Conservation (phyloP, 202 grass and related monocot species). For the Eragrostis tef region DNA sequence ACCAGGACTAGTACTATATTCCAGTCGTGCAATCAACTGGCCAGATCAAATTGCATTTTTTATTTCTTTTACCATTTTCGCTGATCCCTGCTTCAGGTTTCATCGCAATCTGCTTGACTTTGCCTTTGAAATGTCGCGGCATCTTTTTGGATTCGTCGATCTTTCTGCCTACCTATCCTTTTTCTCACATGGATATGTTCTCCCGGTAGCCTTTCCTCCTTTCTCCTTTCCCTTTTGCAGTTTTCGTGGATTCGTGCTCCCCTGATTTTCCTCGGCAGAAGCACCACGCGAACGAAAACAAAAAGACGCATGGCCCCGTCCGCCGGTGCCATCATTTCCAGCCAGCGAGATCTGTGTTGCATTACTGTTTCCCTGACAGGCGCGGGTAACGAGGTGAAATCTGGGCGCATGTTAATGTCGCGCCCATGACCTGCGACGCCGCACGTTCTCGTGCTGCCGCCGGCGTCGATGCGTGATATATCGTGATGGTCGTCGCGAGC, state of each 20-base stretch:
- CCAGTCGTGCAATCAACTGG: background rate
- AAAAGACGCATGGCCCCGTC: background rate
- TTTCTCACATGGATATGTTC: background rate
- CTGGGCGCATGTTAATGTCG: conserved; percentile 35
- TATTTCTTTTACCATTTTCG: background rate
- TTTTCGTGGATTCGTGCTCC: conserved; percentile 17
- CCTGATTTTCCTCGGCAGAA: background rate
- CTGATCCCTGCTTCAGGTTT: background rate
- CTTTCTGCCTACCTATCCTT: no score
- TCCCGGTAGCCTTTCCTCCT: background rate
- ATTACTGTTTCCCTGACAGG: conserved; percentile 37
- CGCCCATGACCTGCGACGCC: conserved; percentile 37
- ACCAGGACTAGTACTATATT: background rate
- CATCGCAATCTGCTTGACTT: background rate
- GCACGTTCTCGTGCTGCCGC: conserved; percentile 17
- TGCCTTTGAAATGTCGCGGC: conserved; percentile 25
- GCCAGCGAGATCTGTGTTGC: conserved; percentile 31
- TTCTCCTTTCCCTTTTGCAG: background rate
- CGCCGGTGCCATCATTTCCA: background rate
- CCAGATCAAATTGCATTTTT: background rate
- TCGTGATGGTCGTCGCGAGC: no score
- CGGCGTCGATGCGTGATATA: no score
- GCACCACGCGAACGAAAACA: conserved; percentile 17
- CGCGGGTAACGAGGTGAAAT: conserved; percentile 38
- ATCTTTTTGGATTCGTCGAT: conserved; percentile 33